Base-by-base conservation (phyloP, 306 rosid genomes). In the Betula pendula region DNA sequence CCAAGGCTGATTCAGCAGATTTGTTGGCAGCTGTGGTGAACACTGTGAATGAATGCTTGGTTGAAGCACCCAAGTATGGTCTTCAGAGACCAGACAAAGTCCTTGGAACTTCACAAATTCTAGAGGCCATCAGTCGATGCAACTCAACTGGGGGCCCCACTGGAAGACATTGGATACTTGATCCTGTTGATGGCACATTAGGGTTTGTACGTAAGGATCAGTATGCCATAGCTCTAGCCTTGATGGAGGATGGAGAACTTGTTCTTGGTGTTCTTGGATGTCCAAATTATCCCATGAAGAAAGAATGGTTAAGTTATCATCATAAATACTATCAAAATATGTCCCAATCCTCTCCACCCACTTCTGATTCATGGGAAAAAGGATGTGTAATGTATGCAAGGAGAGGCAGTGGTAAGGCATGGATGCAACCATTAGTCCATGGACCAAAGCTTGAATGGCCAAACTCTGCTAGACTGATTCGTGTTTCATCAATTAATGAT, bases 171-270 rank as follows among this genome's bases (percentile, higher is more conserved):
- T 95, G 98, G 98, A 88, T 87, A 3, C 93, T 95, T 62, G 97
- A 92, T 83, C 98, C 98, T 63, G 97, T 92, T 59, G 97, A 95
- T 82, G 98, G 97, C 75, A 92, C 97, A 3, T 78, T 95, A 75
- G 99, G 99, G 6, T 95, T 95, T 74, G 88, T 95, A 24, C 92
- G 97, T 6, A 96, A 96, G 15, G 98, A 95, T 80, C 99, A 92
- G 77, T 92, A 95, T 83, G 99, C 99, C 56, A 77, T 95, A 56
- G 97, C 99, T 79, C 86, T 95, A 63, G 97, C 99, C 9, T 86
- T 95, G 66, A 81, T 95, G 73, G 97, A 95, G 79, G 84, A 95
- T 79, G 99, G 99, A 58, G 89, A 95, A 70, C 92, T 89, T 60
- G 85, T 83, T 51, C 92, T 95, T 75, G 99, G 99, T 45, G 93